Evolutionary conservation across 2,329 filamentous ascomycete species (phyloP), one percentile per base, ranked within the genome.

Genomic region (Dothidotthia symphoricarpi): DNA sequence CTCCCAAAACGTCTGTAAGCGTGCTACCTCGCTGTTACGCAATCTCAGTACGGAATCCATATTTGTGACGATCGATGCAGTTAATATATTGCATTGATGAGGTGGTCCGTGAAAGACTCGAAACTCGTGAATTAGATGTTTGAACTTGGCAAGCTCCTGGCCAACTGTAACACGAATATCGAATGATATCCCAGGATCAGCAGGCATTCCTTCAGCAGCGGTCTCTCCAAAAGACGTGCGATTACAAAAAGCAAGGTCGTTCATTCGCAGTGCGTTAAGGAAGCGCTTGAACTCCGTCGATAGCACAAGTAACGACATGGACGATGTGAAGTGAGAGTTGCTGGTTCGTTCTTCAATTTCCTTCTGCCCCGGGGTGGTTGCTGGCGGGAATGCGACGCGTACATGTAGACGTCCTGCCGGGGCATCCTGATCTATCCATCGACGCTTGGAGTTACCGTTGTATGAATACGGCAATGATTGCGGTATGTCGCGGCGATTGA

Each of bases 301-400:
- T 12, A 28, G 12, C n/a, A 35, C 19, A 9, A 35, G 24, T 10
- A 34, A 9, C 11, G 31, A 34, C 31, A 34, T 26, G 31, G 16
- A 34, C 5, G 31, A 34, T 3, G 12, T 8, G 8, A 12, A 25
- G 12, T 14, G 31, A 9, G 12, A 25, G 22, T 25, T 25, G 31
- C 15, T 25, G 31, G 19, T 17, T 12, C 4, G 19, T 8, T 15
- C 12, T 11, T 13, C 8, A 5, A 34, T 34, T 22, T 25, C 14
- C 13, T 16, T 15, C 14, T 34, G 31, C 14, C 3, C 22, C 4
- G 4, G 12, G 3, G 31, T 19, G n/a, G 12, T n/a, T 5, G 24
- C 19, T 13, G 11, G 19, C 9, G 31, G 31, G 9, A 26, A 34
- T 13, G 15, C 25, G 13, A 26, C 25, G 4, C 13, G 13, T 9